Conservation (phyloP, 2,329 filamentous ascomycete species). For the Neofusicoccum ribis region DNA sequence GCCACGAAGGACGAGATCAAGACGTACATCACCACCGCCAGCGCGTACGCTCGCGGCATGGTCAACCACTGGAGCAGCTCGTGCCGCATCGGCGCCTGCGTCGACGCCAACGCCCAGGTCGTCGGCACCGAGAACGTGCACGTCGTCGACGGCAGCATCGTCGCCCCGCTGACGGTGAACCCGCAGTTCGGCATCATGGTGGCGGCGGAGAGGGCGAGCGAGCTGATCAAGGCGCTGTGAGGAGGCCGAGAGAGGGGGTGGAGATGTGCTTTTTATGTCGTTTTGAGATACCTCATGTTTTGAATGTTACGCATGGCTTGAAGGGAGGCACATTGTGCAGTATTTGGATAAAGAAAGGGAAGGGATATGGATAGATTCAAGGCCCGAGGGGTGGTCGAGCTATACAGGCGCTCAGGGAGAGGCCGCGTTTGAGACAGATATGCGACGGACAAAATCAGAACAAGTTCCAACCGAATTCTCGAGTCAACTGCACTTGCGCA, state of each 20-base stretch:
- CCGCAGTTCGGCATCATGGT: conserved; percentile 58
- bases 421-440: too few relatives aligned
- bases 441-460: too few relatives aligned
- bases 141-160: conserved; percentile 54
- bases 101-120: conserved; percentile 50
- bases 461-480: too few relatives aligned
- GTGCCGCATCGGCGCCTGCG: conserved; percentile 53
- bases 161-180: conserved; percentile 55
- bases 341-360: background rate
- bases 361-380: background rate
- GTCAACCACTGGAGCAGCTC: conserved; percentile 58
- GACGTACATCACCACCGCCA: conserved; percentile 52
- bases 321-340: too few relatives aligned
- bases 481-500: too few relatives aligned
- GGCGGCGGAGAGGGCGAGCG: conserved; percentile 53
- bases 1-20: conserved; percentile 51
- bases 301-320: background rate
- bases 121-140: conserved; percentile 53
- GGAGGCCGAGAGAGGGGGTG: background rate
- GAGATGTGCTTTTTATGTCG: background rate
- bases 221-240: conserved; percentile 45
- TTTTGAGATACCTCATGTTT: background rate
- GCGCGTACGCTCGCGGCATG: conserved; percentile 50
- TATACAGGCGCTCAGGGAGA: too few relatives aligned
- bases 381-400: too few relatives aligned